A percentile compares a stretch with the other conserved stretches of the same genome.
Conservation (phyloP, 768 basidiomycete species). For the Lentinula aciculospora region DNA sequence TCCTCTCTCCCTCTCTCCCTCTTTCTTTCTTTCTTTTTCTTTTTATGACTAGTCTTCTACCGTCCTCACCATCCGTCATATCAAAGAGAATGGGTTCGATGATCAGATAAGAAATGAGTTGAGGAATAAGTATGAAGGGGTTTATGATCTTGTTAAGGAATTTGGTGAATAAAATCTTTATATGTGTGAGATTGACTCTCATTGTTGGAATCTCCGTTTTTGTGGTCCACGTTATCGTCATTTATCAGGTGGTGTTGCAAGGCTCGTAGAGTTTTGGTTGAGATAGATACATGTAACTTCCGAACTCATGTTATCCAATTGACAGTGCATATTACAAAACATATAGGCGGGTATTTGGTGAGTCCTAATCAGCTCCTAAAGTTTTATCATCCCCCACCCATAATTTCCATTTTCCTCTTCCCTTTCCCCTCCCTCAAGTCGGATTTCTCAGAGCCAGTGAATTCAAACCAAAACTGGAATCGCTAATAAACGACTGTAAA, state of each 20-base stretch:
- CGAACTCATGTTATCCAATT: background rate
- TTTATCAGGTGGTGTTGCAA: background rate
- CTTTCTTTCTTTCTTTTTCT: background rate
- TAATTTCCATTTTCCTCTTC: background rate
- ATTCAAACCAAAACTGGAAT: background rate
- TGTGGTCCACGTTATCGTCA: too few relatives aligned
- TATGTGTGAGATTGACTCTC: too few relatives aligned
- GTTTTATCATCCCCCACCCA: background rate
- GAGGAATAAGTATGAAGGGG: background rate
- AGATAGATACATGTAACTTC: background rate
- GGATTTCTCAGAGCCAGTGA: background rate
- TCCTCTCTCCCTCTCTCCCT: too few relatives aligned
- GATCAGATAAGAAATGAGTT: background rate
- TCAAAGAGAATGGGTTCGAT: background rate
- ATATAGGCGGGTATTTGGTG: background rate
- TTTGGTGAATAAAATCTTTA: background rate
- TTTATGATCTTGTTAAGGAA: background rate
- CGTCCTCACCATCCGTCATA: background rate
- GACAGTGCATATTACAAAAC: background rate
- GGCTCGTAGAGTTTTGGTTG: background rate
- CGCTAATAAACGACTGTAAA: background rate
- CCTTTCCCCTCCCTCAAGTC: too few relatives aligned
- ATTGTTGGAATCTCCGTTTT: too few relatives aligned
- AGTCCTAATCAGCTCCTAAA: background rate
- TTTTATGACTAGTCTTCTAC: background rate